Evolutionary conservation across 2,329 filamentous ascomycete species (phyloP).

Genomic region (Sporothrix luriei): DNA sequence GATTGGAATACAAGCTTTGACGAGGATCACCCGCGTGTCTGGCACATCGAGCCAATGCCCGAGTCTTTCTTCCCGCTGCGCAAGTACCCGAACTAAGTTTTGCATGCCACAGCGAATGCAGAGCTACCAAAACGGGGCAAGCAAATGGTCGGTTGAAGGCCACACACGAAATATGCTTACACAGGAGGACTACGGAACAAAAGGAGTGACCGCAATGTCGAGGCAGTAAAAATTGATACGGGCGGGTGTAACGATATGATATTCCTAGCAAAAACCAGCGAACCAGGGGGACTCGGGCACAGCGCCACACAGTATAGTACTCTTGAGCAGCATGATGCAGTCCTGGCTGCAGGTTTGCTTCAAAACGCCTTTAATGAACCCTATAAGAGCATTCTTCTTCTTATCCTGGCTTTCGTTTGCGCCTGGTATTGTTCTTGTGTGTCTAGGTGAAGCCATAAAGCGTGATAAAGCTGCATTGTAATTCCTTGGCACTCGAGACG

Average conservation of each 20-base stretch:
- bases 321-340: background rate
- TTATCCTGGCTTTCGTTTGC: background rate
- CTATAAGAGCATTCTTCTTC: background rate
- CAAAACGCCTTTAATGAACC: background rate
- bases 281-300: background rate
- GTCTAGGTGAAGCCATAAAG: background rate
- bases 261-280: background rate
- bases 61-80: constrained; percentile 60
- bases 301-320: background rate
- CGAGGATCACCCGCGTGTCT: constrained; percentile 49
- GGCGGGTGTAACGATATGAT: background rate
- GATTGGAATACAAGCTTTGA: constrained; percentile 59
- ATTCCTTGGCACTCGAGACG: background rate
- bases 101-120: background rate
- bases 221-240: background rate
- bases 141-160: background rate
- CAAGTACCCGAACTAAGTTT: constrained; percentile 55
- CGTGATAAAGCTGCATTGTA: background rate
- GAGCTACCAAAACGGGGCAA: too few species aligned
- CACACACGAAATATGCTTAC: background rate
- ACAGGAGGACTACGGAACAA: background rate
- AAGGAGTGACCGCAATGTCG: background rate
- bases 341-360: background rate
- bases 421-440: background rate
- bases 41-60: constrained; percentile 65